Conservation (phyloP, 1,139 yeast species). For the Arxiozyma telluris region DNA sequence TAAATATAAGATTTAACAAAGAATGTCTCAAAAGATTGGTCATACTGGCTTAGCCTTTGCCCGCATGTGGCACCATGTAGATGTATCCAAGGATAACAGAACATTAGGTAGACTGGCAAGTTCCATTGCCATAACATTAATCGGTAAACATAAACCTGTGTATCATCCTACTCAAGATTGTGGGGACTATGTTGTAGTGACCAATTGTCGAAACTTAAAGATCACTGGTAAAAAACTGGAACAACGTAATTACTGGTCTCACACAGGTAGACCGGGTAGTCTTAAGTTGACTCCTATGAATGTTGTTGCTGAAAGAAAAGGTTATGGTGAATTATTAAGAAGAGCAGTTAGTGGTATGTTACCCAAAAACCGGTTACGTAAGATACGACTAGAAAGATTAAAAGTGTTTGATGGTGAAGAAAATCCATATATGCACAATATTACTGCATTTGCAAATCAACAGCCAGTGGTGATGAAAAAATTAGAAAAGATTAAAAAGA, state of each 20-base stretch:
- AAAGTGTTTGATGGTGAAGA: constrained; percentile 82
- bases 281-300: constrained; percentile 78
- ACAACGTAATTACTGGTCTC: constrained; percentile 85
- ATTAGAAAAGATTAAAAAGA: neutral
- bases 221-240: constrained; percentile 77
- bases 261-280: constrained; percentile 84
- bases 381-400: constrained; percentile 70
- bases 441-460: constrained; percentile 82
- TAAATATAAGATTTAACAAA: neutral
- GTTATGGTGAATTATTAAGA: constrained; percentile 70
- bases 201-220: constrained; percentile 75
- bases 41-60: constrained; percentile 68
- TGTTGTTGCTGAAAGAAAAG: constrained; percentile 65
- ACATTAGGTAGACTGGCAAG: constrained; percentile 91
- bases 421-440: constrained; percentile 75
- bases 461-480: constrained; percentile 26
- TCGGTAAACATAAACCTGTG: constrained; percentile 95
- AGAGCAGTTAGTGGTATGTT: constrained; percentile 94
- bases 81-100: constrained; percentile 73
- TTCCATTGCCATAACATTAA: constrained; percentile 73
- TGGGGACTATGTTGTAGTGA: constrained; percentile 95
- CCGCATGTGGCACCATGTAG: constrained; percentile 93
- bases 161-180: constrained; percentile 68
- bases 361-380: constrained; percentile 81
- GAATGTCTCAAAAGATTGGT: constrained; percentile 31